Conservation (phyloP, 2,329 filamentous ascomycete genomes). For the Fusarium denticulatum region DNA sequence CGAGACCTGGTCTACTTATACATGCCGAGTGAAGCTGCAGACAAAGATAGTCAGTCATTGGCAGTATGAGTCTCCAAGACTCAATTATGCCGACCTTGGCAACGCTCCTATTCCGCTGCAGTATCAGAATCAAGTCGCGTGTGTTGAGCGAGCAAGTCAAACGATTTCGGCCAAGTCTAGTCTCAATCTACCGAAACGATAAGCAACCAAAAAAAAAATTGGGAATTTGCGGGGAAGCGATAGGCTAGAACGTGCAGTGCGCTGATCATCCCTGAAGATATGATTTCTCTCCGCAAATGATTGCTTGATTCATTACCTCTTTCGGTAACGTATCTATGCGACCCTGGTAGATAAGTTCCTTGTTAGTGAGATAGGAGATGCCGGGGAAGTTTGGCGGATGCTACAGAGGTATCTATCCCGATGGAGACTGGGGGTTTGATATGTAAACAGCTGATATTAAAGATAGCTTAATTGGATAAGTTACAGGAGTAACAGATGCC, state of each 20-base stretch:
- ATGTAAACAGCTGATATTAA: not conserved
- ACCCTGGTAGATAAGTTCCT: slow-evolving; percentile 16
- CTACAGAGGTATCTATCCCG: not conserved
- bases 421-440: not conserved
- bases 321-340: slow-evolving; percentile 15
- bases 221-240: slow-evolving; percentile 23
- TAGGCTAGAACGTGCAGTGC: not conserved
- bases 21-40: not conserved
- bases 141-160: not conserved
- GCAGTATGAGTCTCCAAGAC: not conserved
- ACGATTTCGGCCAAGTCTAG: slow-evolving; percentile 8
- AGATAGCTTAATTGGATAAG: not conserved
- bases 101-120: not conserved
- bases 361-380: not conserved
- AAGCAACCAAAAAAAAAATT: slow-evolving; percentile 1
- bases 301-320: slow-evolving; percentile 15
- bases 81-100: not conserved
- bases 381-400: not conserved
- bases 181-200: slow-evolving; percentile 5
- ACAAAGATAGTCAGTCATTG: not conserved
- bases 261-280: slow-evolving; percentile 3
- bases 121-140: not conserved
- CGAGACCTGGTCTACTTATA: slow-evolving; percentile 18
- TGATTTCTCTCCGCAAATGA: not conserved
- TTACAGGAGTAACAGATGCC: not conserved